A percentile compares a stretch with the other conserved stretches of the same genome.
phyloP scores from a whole-genome alignment of 228 moss, liverwort and hornwort species.

The Sphagnum magellanicum region DNA sequence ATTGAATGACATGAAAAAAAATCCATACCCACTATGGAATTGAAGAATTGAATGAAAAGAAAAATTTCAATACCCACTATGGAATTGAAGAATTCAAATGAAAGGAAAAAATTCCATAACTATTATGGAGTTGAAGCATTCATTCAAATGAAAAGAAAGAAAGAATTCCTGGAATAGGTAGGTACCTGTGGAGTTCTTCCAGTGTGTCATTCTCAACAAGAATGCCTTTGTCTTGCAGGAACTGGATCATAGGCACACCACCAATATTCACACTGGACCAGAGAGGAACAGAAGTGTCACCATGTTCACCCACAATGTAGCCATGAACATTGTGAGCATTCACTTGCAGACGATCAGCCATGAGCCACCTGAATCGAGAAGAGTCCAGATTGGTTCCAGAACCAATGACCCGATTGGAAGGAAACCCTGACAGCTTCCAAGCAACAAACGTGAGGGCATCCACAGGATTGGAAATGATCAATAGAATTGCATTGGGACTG shows the following conservation, averaged over 20 bases:
- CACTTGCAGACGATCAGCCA: slow-evolving; percentile 55
- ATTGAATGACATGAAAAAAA: too few species aligned
- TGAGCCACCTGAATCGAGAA: slow-evolving; percentile 66
- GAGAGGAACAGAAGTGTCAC: slow-evolving; percentile 80
- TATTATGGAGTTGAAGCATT: too few species aligned
- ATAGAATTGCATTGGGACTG: not conserved
- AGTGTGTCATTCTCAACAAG: slow-evolving; percentile 23
- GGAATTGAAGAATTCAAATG: too few species aligned
- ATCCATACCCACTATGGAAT: too few species aligned
- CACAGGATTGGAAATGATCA: not conserved
- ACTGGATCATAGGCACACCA: slow-evolving; percentile 51
- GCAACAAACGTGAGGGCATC: slow-evolving; percentile 58
- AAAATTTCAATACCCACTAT: too few species aligned
- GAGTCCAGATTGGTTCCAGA: slow-evolving; percentile 85
- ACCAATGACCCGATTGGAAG: slow-evolving; percentile 73
- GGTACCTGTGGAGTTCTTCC: slow-evolving; percentile 36
- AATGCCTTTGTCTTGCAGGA: slow-evolving; percentile 38
- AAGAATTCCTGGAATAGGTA: too few species aligned
- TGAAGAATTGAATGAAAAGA: too few species aligned
- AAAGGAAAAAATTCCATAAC: too few species aligned
- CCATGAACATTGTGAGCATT: slow-evolving; percentile 89
- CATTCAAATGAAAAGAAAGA: too few species aligned
- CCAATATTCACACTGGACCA: slow-evolving; percentile 77
- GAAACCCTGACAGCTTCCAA: slow-evolving; percentile 74
- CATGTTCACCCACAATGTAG: slow-evolving; percentile 87